Conservation (phyloP, 768 basidiomycete species). For the Xerocomellus chrysenteron region DNA sequence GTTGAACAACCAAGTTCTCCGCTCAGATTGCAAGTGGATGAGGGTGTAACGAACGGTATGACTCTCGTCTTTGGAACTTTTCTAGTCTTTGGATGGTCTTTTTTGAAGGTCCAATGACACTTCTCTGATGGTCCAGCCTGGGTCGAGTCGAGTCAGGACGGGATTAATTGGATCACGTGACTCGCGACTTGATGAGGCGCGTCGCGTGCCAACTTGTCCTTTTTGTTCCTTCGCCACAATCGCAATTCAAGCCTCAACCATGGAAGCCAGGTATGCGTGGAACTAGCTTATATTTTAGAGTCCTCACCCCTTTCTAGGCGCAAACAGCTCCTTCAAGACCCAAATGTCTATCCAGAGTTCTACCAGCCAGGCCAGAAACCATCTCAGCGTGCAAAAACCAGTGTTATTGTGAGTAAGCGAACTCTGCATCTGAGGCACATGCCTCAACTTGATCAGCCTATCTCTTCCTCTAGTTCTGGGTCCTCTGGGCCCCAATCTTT, state of each 20-base stretch:
- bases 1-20: background rate
- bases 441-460: conserved; percentile 14
- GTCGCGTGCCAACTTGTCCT: conserved; percentile 12
- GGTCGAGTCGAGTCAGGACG: no score
- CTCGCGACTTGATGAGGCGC: conserved; percentile 24
- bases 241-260: conserved; percentile 2
- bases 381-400: conserved; percentile 1
- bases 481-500: conserved; percentile 23
- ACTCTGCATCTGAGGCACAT: background rate
- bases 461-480: conserved; percentile 25
- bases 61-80: background rate
- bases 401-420: conserved; percentile 22
- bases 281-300: no score
- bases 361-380: conserved; percentile 21
- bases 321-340: conserved; percentile 25
- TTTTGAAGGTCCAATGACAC: no score
- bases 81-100: background rate
- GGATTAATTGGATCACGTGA: conserved; percentile 15
- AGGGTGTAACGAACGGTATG: background rate
- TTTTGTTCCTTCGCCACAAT: conserved; percentile 4
- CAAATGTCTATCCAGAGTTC: conserved; percentile 32
- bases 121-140: no score
- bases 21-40: background rate
- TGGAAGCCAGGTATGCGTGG: conserved; percentile 28
- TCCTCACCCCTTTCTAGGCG: conserved; percentile 17